Percentiles rank a stretch among this genome's conserved stretches.
Conservation (phyloP, 2,329 filamentous ascomycete species). For the Aspergillus sp. region DNA sequence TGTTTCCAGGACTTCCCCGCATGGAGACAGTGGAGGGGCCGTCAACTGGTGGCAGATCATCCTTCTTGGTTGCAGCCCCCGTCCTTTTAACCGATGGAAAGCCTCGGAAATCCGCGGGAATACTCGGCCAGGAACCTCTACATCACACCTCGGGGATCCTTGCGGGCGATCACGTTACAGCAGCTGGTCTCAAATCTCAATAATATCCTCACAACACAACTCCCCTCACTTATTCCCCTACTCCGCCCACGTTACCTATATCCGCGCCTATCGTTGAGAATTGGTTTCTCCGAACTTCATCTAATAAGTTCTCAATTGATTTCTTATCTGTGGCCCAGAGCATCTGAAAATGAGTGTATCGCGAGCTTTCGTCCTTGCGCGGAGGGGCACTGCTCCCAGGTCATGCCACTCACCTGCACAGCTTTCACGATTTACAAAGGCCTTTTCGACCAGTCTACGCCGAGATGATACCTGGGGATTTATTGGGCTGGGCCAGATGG, state of each 20-base stretch:
- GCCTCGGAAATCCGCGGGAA: slow-evolving; percentile 14
- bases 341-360: slow-evolving; percentile 16
- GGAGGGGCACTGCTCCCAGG: slow-evolving; percentile 12
- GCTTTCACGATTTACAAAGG: slow-evolving; percentile 17
- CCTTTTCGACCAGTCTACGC: slow-evolving; percentile 49
- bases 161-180: slow-evolving; percentile 9
- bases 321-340: not conserved
- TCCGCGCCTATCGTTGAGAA: not conserved
- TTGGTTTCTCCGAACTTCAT: not conserved
- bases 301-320: not conserved
- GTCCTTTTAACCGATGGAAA: slow-evolving; percentile 7
- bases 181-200: too few species aligned
- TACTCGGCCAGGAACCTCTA: slow-evolving; percentile 1
- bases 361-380: slow-evolving; percentile 12
- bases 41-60: not conserved
- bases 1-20: slow-evolving; percentile 17
- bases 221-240: not conserved
- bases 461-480: slow-evolving; percentile 57
- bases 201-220: not conserved
- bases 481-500: slow-evolving; percentile 62
- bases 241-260: not conserved
- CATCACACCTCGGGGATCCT: not conserved
- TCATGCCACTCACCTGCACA: not conserved
- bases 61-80: not conserved
- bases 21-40: slow-evolving; percentile 14